These are phyloP conservation scores for Ammopiptanthus mongolicus DNA, from an alignment of 306 rosid species.

Conservation along the genomic window DNA sequence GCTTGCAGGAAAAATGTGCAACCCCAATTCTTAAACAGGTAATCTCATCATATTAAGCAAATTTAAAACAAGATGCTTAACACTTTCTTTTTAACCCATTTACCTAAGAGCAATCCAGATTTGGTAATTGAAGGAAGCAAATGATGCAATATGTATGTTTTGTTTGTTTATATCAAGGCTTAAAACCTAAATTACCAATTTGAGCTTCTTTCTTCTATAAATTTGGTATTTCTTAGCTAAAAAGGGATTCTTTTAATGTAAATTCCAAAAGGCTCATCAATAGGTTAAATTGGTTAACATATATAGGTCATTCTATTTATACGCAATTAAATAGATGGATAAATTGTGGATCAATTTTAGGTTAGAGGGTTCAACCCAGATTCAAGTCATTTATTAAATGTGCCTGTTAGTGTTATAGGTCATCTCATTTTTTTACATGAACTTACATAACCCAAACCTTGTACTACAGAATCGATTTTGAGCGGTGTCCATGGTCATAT, in stretches of 20 bases:
- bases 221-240: not conserved
- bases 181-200: not conserved
- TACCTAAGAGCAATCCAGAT: not conserved
- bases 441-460: not conserved
- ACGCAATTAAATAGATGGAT: not conserved
- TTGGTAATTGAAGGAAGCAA: not conserved
- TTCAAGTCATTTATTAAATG: not conserved
- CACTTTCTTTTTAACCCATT: not conserved
- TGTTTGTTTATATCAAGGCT: not conserved
- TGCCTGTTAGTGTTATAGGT: not conserved
- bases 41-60: constrained; percentile 6
- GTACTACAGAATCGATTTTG: not conserved
- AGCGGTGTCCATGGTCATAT: not conserved
- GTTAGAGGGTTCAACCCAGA: not conserved
- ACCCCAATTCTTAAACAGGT: constrained; percentile 94
- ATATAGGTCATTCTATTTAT: not conserved
- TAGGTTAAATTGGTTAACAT: not conserved
- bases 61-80: not conserved
- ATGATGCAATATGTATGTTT: not conserved
- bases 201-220: not conserved
- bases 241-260: not conserved
- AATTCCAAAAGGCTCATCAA: not conserved
- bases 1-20: constrained; percentile 64
- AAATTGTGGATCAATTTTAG: not conserved
- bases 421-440: not conserved